A percentile compares a stretch with the other conserved stretches of the same genome.
Conservation (phyloP, 495 filamentous ascomycete species). For the Aspergillus avenaceus region DNA sequence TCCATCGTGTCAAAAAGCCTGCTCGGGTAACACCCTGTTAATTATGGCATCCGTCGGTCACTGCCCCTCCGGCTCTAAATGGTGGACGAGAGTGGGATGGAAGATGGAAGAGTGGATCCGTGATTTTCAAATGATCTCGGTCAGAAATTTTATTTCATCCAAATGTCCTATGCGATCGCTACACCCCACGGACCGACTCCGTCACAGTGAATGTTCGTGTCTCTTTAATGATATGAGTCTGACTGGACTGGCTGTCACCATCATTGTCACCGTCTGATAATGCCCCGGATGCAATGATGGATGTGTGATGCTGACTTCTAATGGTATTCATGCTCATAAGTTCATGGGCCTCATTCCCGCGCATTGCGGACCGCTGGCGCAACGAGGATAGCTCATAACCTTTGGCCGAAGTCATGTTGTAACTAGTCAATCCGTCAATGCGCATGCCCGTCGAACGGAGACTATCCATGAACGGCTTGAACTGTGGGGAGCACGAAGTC, state of each 20-base stretch:
- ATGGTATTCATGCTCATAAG: constrained; percentile 10
- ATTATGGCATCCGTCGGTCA: too few relatives aligned
- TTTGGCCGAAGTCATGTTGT: constrained; percentile 11
- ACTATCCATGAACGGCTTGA: constrained; percentile 44
- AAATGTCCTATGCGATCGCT: too few relatives aligned
- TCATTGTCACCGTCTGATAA: constrained; percentile 23
- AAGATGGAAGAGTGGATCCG: too few relatives aligned
- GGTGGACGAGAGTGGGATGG: too few relatives aligned
- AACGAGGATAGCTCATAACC: constrained; percentile 12
- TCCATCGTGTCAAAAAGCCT: too few relatives aligned
- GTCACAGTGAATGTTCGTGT: constrained; percentile 20
- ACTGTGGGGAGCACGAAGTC: constrained; percentile 42
- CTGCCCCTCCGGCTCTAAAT: too few relatives aligned
- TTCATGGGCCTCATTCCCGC: constrained; percentile 14
- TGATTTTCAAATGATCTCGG: too few relatives aligned
- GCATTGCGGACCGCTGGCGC: not conserved
- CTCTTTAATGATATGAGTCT: constrained; percentile 28
- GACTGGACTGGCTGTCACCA: constrained; percentile 26
- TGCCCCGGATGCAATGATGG: constrained; percentile 9
- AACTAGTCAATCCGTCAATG: constrained; percentile 26
- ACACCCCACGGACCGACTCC: not conserved
- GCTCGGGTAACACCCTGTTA: too few relatives aligned
- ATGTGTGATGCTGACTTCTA: constrained; percentile 1
- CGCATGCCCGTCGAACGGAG: constrained; percentile 39
- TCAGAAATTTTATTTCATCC: too few relatives aligned